Evolutionary conservation across 305 asterid genomes (phyloP), one percentile per base, ranked within the genome.

Genomic region (Caryopteris hybrid): DNA sequence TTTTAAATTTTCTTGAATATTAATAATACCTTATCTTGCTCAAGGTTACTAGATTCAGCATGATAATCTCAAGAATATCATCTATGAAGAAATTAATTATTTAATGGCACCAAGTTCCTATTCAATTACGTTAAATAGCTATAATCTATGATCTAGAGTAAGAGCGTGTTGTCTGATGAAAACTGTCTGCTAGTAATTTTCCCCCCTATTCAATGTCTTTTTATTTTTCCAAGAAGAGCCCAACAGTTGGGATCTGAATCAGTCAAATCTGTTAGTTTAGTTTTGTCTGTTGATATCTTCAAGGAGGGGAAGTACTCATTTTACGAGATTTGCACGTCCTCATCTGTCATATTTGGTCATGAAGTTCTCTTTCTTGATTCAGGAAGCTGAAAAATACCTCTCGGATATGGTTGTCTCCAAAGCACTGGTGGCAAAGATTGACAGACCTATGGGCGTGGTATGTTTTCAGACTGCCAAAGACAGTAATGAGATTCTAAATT

Each of bases 361-460:
- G 12, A 17, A 43, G 18, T 23, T 61, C 16, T 29, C 36, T 58
- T 16, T 71, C 25, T 41, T 18, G 18, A 16, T 14, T 52, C 79
- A 94, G 99, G 99, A 91, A 76, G 84, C 92, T 17, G 99, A 91
- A 73, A 91, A 89, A 56, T 93, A 94, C 72, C 88, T 94, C 41
- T 94, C 98, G 2, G 98, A 91, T 22, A 94, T 94, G 99, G 98
- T 94, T 17, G 98, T 91, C 63, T 89, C 99, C 3, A 94, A 84
- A 68, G 95, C 96, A 20, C 61, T 91, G 81, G 78, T 86, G 39
- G 97, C 99, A 4, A 94, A 91, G 85, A 85, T 94, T 5, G 98
- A 91, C 84, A 79, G 99, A 74, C 96, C 99, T 4, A 43, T 73
- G 81, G 98, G 99, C 8, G 80, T 91, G 17, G 83, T 89, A 22